Evolutionary conservation across 2,329 filamentous ascomycete genomes (phyloP), one percentile per base, ranked within the genome.

Genomic region (Xenoacremonium recifei): DNA sequence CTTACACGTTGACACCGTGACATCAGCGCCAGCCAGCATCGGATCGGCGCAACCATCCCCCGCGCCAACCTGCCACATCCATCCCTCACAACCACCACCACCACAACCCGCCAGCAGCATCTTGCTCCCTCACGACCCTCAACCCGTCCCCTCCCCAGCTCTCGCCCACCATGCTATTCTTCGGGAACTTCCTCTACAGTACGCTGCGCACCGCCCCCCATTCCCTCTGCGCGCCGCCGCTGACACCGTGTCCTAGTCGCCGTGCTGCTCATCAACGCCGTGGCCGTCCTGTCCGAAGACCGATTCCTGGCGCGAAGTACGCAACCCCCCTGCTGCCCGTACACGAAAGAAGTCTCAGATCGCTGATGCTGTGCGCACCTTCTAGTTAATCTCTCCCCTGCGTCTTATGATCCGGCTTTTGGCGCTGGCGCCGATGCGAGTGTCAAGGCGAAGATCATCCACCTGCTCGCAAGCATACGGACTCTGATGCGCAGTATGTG

Each of bases 231-330:
- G 21, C 11, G 10, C 17, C n/a, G 29, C n/a, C 17, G 29, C 29
- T 31, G 19, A 7, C 18, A 16, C 30, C 29, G 21, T 20, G 29
- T 31, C 36, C 33, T 46, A 65, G 87, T 92, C 54, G 79, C 82
- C 55, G 76, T 95, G 64, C 88, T 97, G 60, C 80, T 97, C 63
- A 84, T 93, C 69, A 99, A 99, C 69, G 89, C 89, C 53, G 85
- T 97, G 63, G 89, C 91, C 50, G 83, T 96, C 62, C 85, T 97
- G 52, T 95, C 89, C 57, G 91, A 96, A 80, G 90, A 96, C 70
- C 86, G 90, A 49, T 96, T 96, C 68, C 87, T 96, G 53, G 69
- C 86, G 70, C 85, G 65, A 55, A 95, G 67, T 70, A 62, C 51
- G 66, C 47, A 21, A 23, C 19, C 15, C 25, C 35, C 19, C 32